These are phyloP conservation scores for Meyerozyma carpophila DNA, from an alignment of 1,139 yeast genomes.

Conservation along the genomic window DNA sequence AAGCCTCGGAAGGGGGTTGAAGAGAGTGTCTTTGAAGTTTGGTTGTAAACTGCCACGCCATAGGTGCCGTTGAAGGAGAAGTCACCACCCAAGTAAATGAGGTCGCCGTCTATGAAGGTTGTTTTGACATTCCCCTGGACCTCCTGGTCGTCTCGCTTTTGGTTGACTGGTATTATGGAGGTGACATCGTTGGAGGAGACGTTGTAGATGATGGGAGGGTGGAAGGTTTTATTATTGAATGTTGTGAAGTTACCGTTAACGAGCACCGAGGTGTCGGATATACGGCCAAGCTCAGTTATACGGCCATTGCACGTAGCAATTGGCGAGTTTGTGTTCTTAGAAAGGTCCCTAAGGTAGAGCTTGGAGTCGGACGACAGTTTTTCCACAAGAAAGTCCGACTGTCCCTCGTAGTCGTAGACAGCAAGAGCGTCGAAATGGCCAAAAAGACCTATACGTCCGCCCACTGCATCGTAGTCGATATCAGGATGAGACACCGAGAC, in stretches of 20 bases:
- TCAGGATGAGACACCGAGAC: conserved; percentile 20
- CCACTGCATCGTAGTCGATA: conserved; percentile 26
- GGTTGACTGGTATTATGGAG: conserved; percentile 24
- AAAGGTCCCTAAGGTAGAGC: conserved; percentile 27
- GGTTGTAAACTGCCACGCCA: conserved; percentile 67
- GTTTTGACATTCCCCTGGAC: conserved; percentile 50
- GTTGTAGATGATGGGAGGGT: conserved; percentile 54
- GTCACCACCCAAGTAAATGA: conserved; percentile 78
- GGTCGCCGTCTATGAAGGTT: conserved; percentile 38
- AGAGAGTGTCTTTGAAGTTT: conserved; percentile 33
- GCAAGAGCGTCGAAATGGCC: conserved; percentile 66
- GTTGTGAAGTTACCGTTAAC: conserved; percentile 39
- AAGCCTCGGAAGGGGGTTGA: conserved; percentile 77
- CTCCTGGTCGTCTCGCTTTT: conserved; percentile 19
- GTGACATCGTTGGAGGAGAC: conserved; percentile 37
- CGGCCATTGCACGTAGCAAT: conserved; percentile 31
- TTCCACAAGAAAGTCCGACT: conserved; percentile 12
- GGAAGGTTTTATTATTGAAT: conserved; percentile 30
- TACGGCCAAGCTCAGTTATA: conserved; percentile 20
- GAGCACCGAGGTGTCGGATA: conserved; percentile 28
- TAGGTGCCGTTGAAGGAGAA: conserved; percentile 51
- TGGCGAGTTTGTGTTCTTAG: conserved; percentile 23
- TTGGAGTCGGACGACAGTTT: conserved; percentile 9
- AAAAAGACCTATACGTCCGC: conserved; percentile 50
- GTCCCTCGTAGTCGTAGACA: conserved; percentile 39